Base-by-base conservation (phyloP, 805 yeast species). In the Jamesozyma spencerorum region DNA sequence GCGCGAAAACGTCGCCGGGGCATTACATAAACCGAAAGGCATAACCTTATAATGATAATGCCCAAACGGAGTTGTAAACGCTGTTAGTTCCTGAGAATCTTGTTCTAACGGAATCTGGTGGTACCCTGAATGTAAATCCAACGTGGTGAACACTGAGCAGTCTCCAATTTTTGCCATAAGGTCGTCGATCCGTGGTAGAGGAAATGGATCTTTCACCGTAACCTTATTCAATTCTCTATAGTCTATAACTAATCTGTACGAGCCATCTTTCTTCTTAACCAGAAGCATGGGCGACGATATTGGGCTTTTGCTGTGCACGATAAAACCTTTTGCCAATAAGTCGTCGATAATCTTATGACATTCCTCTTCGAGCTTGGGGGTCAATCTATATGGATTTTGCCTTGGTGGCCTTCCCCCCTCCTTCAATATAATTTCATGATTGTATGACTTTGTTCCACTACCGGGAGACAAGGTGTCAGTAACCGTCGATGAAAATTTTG, bases 1-100 rank as follows among this genome's bases (percentile, higher is more conserved):
- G 2, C 50, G 19, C 4, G 47, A 41, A 34, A 52, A 50, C 0
- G 52, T 49, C 42, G 27, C 2, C 54, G 53, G 38, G n/a, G n/a
- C n/a, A n/a, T n/a, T n/a, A n/a, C n/a, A n/a, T n/a, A n/a, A n/a
- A n/a, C n/a, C n/a, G n/a, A 52, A 42, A 1, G 49, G 53, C 53
- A 51, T 48, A 2, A 45, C 53, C 7, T 37, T 46, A 31, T 39
- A 46, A 30, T 46, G 43, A 29, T 47, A 43, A 27, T 47, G 41
- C 18, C 48, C 50, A 22, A 17, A 22, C 10, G 46, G 51, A 5
- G 47, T 49, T 2, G 44, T 38, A 30, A 43, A 45, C 2, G 49
- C 47, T 6, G 48, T 47, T 31, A 40, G 36, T 15, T 36, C 27
- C 17, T 35, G 31, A 15, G 35, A 45, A 19, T 40, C n/a, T n/a